Evolutionary conservation across 805 yeast species (phyloP).

Genomic region (Komagataella pseudopastoris): DNA sequence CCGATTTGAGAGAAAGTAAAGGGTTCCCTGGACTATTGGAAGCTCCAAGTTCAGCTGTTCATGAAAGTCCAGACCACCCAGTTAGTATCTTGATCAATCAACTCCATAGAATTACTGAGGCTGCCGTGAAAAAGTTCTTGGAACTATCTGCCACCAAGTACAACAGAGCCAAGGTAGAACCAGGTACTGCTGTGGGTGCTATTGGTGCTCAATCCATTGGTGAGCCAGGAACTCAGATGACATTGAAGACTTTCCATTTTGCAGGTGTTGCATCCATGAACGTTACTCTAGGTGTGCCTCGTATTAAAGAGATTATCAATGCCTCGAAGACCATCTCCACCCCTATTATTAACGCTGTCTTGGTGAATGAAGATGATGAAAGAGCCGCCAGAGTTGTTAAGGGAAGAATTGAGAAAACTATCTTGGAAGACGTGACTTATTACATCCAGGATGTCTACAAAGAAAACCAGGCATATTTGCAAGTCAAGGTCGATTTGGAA

Average conservation of each 20-base stretch:
- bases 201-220: slow-evolving; percentile 99
- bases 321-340: slow-evolving; percentile 93
- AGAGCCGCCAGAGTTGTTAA: slow-evolving; percentile 97
- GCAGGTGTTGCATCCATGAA: slow-evolving; percentile 99
- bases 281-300: slow-evolving; percentile 97
- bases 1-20: slow-evolving; percentile 38
- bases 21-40: slow-evolving; percentile 32
- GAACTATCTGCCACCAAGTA: slow-evolving; percentile 71
- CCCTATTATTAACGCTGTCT: slow-evolving; percentile 88
- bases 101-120: slow-evolving; percentile 49
- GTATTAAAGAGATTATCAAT: slow-evolving; percentile 96
- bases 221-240: slow-evolving; percentile 99
- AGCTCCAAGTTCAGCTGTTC: slow-evolving; percentile 27
- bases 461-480: slow-evolving; percentile 62
- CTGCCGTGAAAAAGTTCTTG: slow-evolving; percentile 51
- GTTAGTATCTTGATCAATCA: slow-evolving; percentile 42
- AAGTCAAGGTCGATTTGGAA: slow-evolving; percentile 67
- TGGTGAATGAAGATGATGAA: slow-evolving; percentile 89
- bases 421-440: slow-evolving; percentile 72
- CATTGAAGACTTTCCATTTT: slow-evolving; percentile 65
- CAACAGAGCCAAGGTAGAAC: slow-evolving; percentile 85
- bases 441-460: slow-evolving; percentile 91
- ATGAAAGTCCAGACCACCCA: slow-evolving; percentile 7
- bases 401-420: slow-evolving; percentile 91
- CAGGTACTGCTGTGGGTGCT: slow-evolving; percentile 99